Conservation (phyloP, 1,284 basidiomycete species). For the Kalmanozyma brasiliensis region DNA sequence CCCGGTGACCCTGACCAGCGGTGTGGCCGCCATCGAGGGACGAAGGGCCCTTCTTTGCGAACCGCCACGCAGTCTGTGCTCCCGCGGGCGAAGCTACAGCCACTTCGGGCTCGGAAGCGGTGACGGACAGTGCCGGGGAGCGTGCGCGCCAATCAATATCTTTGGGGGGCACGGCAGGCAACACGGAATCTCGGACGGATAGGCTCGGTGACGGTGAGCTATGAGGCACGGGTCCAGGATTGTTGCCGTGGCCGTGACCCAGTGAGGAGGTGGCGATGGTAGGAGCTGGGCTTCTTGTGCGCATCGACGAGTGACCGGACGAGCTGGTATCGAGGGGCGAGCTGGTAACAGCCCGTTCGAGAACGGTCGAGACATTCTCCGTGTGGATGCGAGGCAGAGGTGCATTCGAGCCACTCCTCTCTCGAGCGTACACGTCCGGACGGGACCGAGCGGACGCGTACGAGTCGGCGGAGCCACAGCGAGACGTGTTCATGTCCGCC, state of each 20-base stretch:
- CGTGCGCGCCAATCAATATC: constrained; percentile 27
- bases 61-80: neutral
- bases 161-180: constrained; percentile 30
- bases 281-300: constrained; percentile 26
- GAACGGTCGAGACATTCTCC: constrained; percentile 6
- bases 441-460: constrained; percentile 24
- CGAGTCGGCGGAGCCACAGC: constrained; percentile 22
- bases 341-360: constrained; percentile 21
- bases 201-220: constrained; percentile 19
- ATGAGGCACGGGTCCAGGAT: neutral
- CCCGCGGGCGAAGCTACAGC: constrained; percentile 7
- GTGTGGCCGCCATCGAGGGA: constrained; percentile 22
- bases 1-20: constrained; percentile 13
- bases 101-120: constrained; percentile 22
- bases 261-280: constrained; percentile 33
- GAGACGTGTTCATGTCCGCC: constrained; percentile 19
- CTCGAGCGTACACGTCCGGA: constrained; percentile 5
- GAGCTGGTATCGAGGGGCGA: constrained; percentile 48
- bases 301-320: constrained; percentile 42
- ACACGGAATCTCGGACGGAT: constrained; percentile 16
- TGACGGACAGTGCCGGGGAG: constrained; percentile 27
- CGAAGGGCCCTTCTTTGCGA: constrained; percentile 10
- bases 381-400: constrained; percentile 24
- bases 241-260: constrained; percentile 18
- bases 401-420: constrained; percentile 23